Evolutionary conservation across 768 basidiomycete species (phyloP).

Genomic region (Galerina sulciceps): DNA sequence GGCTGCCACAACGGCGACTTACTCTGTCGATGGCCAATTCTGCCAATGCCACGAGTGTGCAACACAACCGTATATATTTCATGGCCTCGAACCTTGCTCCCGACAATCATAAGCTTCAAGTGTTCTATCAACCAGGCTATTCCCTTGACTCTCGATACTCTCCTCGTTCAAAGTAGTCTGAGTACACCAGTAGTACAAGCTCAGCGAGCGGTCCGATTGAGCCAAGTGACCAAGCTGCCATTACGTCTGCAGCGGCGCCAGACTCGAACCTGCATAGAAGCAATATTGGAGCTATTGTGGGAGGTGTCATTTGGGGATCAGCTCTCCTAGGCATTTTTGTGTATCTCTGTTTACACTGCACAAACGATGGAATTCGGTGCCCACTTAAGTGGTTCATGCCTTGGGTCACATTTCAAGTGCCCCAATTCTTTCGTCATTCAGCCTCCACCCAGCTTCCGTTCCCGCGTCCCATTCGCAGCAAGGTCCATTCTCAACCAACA

Average conservation of each 20-base stretch:
- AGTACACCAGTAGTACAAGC: not conserved
- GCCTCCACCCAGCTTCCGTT: too few species aligned
- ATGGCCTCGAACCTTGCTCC: constrained; percentile 17
- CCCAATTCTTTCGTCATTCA: too few species aligned
- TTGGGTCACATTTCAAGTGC: too few species aligned
- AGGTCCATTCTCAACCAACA: too few species aligned
- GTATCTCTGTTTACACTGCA: not conserved
- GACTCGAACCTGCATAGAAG: not conserved
- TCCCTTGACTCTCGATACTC: constrained; percentile 27
- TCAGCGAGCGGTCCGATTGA: not conserved
- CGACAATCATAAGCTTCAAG: constrained; percentile 24
- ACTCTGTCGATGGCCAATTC: constrained; percentile 25
- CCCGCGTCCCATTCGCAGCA: too few species aligned
- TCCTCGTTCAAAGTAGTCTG: constrained; percentile 23
- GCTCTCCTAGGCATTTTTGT: not conserved
- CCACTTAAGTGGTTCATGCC: too few species aligned
- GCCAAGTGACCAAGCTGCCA: too few species aligned
- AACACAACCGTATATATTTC: constrained; percentile 27
- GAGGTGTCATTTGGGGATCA: not conserved
- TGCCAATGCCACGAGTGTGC: not conserved
- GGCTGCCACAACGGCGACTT: constrained; percentile 19
- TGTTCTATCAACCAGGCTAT: constrained; percentile 20
- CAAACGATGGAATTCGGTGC: not conserved
- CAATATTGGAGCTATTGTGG: not conserved
- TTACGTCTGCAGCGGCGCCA: too few species aligned